phyloP scores from a whole-genome alignment of 2,329 filamentous ascomycete species.

The Nannizzia gypsea region DNA sequence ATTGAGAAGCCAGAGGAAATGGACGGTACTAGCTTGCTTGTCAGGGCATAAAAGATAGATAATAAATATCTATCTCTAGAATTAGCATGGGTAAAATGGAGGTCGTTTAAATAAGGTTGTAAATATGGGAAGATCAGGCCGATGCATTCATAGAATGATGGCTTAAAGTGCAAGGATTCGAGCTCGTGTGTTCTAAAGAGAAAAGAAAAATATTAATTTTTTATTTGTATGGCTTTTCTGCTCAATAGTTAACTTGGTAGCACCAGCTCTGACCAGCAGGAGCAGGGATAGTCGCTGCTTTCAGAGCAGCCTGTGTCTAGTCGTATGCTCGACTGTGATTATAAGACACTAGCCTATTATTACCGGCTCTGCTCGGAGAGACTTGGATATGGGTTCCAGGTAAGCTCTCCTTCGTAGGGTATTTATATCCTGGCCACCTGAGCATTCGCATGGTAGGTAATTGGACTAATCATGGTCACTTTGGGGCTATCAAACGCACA shows the following conservation, averaged over 20 bases:
- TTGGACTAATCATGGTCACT: background rate
- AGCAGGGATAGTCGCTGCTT: background rate
- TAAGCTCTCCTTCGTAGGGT: background rate
- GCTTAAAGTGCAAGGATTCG: background rate
- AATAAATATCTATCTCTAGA: background rate
- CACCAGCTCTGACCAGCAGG: background rate
- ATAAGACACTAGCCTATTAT: background rate
- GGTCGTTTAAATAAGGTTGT: background rate
- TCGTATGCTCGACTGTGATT: background rate
- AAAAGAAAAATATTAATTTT: background rate
- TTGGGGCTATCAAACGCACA: background rate
- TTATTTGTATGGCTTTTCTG: background rate
- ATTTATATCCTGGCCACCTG: background rate
- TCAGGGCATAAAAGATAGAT: constrained; percentile 44
- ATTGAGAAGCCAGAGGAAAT: constrained; percentile 83
- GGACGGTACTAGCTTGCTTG: constrained; percentile 72
- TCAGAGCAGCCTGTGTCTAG: background rate
- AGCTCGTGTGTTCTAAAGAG: background rate
- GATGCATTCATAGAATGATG: constrained; percentile 3
- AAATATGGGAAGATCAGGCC: background rate
- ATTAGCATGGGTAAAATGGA: background rate
- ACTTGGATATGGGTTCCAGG: background rate
- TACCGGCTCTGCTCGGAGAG: background rate
- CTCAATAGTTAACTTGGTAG: background rate
- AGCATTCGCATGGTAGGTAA: background rate